A percentile compares a stretch with the other conserved stretches of the same genome.
Conservation (phyloP, 345 rosid species). For the Pseudoturritis turrita region DNA sequence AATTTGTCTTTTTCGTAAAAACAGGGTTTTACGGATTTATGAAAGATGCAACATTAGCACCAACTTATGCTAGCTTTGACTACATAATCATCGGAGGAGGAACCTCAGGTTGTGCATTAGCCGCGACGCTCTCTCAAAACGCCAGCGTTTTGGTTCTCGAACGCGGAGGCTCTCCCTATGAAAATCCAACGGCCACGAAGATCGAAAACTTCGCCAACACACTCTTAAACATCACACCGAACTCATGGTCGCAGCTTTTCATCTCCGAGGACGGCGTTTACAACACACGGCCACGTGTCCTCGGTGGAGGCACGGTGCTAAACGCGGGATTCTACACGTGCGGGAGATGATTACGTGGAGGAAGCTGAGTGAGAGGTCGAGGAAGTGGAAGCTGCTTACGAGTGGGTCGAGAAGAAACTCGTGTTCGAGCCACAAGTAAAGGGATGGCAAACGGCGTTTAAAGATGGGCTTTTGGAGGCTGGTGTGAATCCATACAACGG, state of each 20-base stretch:
- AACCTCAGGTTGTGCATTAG: conserved; percentile 70
- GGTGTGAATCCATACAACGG: conserved; percentile 54
- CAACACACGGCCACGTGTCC: conserved; percentile 59
- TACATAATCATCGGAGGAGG: conserved; percentile 76
- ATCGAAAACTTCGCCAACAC: conserved; percentile 29
- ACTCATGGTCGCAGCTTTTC: conserved; percentile 49
- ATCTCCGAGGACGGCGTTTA: conserved; percentile 60
- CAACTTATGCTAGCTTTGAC: conserved; percentile 34
- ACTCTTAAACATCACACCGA: conserved; percentile 27
- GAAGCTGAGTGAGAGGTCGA: conserved; percentile 37
- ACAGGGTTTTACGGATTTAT: not conserved
- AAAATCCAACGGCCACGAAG: conserved; percentile 34
- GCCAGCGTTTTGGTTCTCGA: no score
- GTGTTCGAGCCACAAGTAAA: conserved; percentile 39
- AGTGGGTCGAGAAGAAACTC: conserved; percentile 64
- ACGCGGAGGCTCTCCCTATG: conserved; percentile 56
- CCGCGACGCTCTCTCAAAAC: no score
- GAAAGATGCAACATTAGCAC: conserved; percentile 47
- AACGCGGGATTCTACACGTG: conserved; percentile 65
- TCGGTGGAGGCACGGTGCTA: conserved; percentile 62
- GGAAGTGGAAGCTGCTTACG: conserved; percentile 43
- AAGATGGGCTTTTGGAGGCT: conserved; percentile 50
- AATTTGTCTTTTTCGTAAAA: not conserved
- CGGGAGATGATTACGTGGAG: conserved; percentile 29
- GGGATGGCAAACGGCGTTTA: conserved; percentile 61